Conservation (phyloP, 2,329 filamentous ascomycete species). For the Fonsecaea monophora region DNA sequence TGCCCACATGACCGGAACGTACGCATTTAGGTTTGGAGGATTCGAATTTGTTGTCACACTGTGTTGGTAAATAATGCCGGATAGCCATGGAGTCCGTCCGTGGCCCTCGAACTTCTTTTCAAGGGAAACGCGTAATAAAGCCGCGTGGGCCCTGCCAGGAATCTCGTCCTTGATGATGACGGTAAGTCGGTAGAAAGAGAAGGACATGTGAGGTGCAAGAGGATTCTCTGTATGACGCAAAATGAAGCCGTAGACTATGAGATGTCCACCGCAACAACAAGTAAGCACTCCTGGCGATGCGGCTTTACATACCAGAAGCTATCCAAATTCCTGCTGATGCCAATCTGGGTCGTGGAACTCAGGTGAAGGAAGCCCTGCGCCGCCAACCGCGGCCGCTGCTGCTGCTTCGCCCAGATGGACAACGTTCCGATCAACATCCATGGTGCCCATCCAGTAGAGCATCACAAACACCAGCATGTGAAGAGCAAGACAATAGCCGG, state of each 20-base stretch:
- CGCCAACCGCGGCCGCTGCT: slow-evolving; percentile 44
- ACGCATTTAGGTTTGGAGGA: background rate
- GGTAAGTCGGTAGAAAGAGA: background rate
- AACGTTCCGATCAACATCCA: slow-evolving; percentile 68
- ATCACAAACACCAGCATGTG: slow-evolving; percentile 87
- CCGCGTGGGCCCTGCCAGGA: background rate
- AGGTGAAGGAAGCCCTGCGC: slow-evolving; percentile 43
- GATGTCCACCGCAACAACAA: background rate
- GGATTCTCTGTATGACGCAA: background rate
- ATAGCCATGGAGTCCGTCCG: background rate
- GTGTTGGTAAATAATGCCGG: background rate
- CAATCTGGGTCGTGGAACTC: slow-evolving; percentile 59
- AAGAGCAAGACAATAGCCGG: slow-evolving; percentile 84
- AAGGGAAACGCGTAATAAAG: background rate
- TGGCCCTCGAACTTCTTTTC: background rate
- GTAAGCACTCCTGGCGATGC: background rate
- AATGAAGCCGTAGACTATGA: background rate
- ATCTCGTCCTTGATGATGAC: background rate
- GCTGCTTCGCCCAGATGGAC: slow-evolving; percentile 61
- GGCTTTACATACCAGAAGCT: background rate
- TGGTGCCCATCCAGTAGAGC: slow-evolving; percentile 80
- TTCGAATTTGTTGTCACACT: background rate
- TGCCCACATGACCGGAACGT: background rate
- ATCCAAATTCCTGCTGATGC: slow-evolving; percentile 67
- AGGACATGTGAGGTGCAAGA: background rate